Conservation (phyloP, 2,329 filamentous ascomycete genomes). For the Aspergillus pseudoterreus region DNA sequence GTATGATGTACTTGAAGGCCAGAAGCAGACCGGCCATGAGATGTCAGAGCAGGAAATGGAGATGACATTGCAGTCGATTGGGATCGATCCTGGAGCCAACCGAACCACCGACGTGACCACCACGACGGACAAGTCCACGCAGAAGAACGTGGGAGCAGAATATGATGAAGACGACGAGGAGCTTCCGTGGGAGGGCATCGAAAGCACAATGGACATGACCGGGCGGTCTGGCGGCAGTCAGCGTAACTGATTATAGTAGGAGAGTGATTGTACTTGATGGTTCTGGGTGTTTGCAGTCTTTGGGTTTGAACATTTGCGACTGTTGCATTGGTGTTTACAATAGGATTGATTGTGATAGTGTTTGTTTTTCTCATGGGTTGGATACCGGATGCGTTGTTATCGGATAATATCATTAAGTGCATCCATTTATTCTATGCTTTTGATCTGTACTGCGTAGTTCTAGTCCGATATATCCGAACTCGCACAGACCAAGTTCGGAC, state of each 20-base stretch:
- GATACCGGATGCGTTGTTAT: too few species aligned
- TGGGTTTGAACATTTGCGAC: not conserved
- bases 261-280: not conserved
- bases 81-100: constrained; percentile 26
- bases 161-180: constrained; percentile 38
- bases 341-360: not conserved
- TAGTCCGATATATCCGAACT: too few species aligned
- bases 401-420: too few species aligned
- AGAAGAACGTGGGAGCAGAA: constrained; percentile 16
- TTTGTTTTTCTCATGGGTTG: too few species aligned
- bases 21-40: constrained; percentile 62
- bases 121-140: constrained; percentile 26
- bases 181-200: constrained; percentile 42
- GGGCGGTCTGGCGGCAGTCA: constrained; percentile 21
- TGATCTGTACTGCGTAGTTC: too few species aligned
- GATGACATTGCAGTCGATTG: constrained; percentile 54
- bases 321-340: too few species aligned
- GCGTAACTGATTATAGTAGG: constrained; percentile 3
- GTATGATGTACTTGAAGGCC: constrained; percentile 79
- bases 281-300: not conserved
- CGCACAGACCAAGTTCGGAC: too few species aligned
- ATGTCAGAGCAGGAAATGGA: constrained; percentile 63
- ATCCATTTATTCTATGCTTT: too few species aligned
- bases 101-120: constrained; percentile 23
- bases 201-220: constrained; percentile 40